A percentile compares a stretch with the other conserved stretches of the same genome.
Evolutionary conservation across 2,329 filamentous ascomycete species (phyloP).

Genomic region (Basipetospora chlamydospora): DNA sequence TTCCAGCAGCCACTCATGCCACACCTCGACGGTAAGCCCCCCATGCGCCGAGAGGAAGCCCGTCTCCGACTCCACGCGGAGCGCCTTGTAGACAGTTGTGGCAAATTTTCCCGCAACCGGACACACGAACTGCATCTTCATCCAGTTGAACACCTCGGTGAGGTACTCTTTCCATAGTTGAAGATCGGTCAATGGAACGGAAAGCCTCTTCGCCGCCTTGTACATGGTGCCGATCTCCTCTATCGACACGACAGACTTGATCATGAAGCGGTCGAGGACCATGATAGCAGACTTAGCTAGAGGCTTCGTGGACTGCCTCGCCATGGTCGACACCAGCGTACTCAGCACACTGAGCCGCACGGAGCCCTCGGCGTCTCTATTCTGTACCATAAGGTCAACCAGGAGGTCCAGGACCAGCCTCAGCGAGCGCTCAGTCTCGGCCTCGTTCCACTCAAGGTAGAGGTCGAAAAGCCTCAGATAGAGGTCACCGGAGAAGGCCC

Average conservation of each 20-base stretch:
- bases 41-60: constrained; percentile 5
- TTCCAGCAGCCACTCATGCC: constrained; percentile 42
- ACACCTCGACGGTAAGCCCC: constrained; percentile 25
- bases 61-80: constrained; percentile 21
- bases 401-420: constrained; percentile 46
- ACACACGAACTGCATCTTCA: constrained; percentile 41
- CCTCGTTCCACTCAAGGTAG: constrained; percentile 53
- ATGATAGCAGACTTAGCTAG: constrained; percentile 57
- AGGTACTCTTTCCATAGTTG: constrained; percentile 37
- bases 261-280: constrained; percentile 49
- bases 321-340: constrained; percentile 43
- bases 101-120: constrained; percentile 47
- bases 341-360: constrained; percentile 32
- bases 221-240: constrained; percentile 31
- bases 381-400: constrained; percentile 31
- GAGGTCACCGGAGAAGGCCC: constrained; percentile 36
- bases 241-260: constrained; percentile 40
- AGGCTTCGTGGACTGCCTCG: constrained; percentile 44
- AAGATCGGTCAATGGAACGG: constrained; percentile 17
- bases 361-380: constrained; percentile 17
- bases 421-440: constrained; percentile 49
- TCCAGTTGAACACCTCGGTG: constrained; percentile 36
- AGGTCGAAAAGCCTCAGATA: constrained; percentile 41
- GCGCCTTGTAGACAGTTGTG: constrained; percentile 37
- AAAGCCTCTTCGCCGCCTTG: constrained; percentile 15